A percentile compares a stretch with the other conserved stretches of the same genome.
Evolutionary conservation across 495 filamentous ascomycete genomes (phyloP).

Genomic region (Entonaema liquescens): DNA sequence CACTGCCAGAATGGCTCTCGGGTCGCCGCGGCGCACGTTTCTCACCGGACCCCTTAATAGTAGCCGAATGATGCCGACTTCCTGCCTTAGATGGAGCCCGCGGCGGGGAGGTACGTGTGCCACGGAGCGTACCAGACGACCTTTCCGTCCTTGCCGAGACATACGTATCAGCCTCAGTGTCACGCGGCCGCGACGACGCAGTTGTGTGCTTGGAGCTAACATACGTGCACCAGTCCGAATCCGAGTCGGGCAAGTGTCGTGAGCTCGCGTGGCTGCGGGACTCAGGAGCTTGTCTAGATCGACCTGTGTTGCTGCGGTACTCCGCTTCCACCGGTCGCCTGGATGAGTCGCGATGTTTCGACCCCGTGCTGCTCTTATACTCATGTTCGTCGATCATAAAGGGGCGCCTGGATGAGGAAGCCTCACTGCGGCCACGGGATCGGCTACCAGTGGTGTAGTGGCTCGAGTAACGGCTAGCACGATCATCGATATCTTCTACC

Average conservation of each 20-base stretch:
- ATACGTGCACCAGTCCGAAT: constrained; percentile 26
- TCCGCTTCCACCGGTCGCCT: constrained; percentile 43
- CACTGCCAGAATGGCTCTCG: constrained; percentile 51
- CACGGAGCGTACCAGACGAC: constrained; percentile 44
- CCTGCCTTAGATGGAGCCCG: constrained; percentile 43
- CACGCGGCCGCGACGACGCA: constrained; percentile 20
- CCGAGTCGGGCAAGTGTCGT: constrained; percentile 28
- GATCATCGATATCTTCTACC: constrained; percentile 55
- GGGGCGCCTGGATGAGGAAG: constrained; percentile 41
- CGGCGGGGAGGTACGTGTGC: constrained; percentile 30
- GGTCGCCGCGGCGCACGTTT: constrained; percentile 58
- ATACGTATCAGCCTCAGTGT: constrained; percentile 48
- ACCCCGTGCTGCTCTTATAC: constrained; percentile 32
- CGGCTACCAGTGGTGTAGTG: constrained; percentile 37
- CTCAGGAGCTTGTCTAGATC: constrained; percentile 34
- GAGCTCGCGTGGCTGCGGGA: constrained; percentile 37
- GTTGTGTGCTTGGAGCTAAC: constrained; percentile 23
- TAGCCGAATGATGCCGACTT: constrained; percentile 45
- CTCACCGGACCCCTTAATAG: constrained; percentile 45
- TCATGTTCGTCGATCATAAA: constrained; percentile 45
- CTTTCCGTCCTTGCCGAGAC: constrained; percentile 51
- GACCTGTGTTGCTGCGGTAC: constrained; percentile 39
- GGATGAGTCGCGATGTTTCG: constrained; percentile 19
- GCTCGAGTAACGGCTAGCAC: constrained; percentile 46
- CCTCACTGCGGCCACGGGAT: constrained; percentile 49